Evolutionary conservation across 257 asterid genomes (phyloP), one percentile per base, ranked within the genome.

Genomic region (Fraxinus americana): DNA sequence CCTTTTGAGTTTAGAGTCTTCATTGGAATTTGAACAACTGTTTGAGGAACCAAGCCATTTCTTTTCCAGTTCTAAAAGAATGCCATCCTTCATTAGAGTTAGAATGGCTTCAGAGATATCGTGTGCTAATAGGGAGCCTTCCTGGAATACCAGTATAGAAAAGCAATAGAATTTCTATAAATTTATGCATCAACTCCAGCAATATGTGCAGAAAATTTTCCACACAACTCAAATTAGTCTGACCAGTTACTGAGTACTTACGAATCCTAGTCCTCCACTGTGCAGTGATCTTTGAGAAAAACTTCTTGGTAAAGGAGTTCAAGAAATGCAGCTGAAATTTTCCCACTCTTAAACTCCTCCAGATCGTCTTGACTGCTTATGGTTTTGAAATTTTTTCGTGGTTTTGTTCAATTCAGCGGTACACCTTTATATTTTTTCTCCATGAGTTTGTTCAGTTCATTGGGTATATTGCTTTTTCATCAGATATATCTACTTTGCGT

Each of bases 91-190:
- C 32, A 72, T 36, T 38, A 85, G 80, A 16, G n/a, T 75, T 34
- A 85, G 76, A 71, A 85, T 82, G 48, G 87, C 85, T 78, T 72
- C 38, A 5, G 89, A 83, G 57, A 85, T 54, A 75, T 83, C 87
- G 0, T 41, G 70, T 4, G 83, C 83, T 75, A 85, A 43, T 5
- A 83, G 87, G 66, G 87, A 83, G 4, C 82, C 83, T 78, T 80
- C 83, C 65, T 72, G 82, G 82, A 85, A 85, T 57, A 65, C 83
- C 89, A 82, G 72, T 39, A 67, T 14, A 7, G 19, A 39, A 48
- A 48, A 48, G 1, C 19, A 48, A 48, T 2, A 48, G 57, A 48
- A 16, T 11, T 48, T 48, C 57, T 11, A 48, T 4, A 13, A 14
- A 8, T 59, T 6, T 13, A 21, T 59, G 67, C 4, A 1, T 21